These are phyloP conservation scores for Suillus brevipes DNA, from an alignment of 768 basidiomycete genomes.

Conservation along the genomic window DNA sequence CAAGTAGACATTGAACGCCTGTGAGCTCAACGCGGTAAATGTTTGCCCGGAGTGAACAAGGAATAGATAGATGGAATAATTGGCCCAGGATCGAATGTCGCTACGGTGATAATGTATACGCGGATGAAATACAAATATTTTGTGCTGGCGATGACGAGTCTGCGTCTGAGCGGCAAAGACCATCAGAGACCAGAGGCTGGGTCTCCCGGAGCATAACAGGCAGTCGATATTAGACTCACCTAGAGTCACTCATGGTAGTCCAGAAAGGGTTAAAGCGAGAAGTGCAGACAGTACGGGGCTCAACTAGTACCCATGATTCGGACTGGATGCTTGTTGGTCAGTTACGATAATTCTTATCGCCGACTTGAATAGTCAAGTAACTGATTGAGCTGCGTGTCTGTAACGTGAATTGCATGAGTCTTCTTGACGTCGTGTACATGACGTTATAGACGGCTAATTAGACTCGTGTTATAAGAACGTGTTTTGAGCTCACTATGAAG, in stretches of 20 bases:
- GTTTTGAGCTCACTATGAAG: neutral
- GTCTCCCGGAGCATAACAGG: neutral
- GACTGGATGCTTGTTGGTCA: neutral
- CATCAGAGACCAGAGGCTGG: neutral
- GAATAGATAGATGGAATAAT: neutral
- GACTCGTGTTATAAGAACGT: neutral
- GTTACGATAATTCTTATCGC: neutral
- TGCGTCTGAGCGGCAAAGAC: neutral
- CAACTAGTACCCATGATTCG: neutral
- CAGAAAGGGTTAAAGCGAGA: neutral
- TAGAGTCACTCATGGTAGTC: neutral
- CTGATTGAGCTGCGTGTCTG: neutral
- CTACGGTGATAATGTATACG: neutral
- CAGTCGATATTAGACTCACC: neutral
- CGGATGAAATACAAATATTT: neutral
- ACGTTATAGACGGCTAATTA: neutral
- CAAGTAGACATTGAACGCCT: neutral
- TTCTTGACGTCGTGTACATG: neutral
- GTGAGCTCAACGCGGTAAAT: neutral
- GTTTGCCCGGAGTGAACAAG: neutral
- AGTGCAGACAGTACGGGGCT: neutral
- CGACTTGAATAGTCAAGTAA: neutral
- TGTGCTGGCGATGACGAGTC: neutral
- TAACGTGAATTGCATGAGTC: neutral
- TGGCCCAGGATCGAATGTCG: neutral